Evolutionary conservation across 2,329 filamentous ascomycete species (phyloP), one percentile per base, ranked within the genome.

Genomic region (Graphilbum fragrans): DNA sequence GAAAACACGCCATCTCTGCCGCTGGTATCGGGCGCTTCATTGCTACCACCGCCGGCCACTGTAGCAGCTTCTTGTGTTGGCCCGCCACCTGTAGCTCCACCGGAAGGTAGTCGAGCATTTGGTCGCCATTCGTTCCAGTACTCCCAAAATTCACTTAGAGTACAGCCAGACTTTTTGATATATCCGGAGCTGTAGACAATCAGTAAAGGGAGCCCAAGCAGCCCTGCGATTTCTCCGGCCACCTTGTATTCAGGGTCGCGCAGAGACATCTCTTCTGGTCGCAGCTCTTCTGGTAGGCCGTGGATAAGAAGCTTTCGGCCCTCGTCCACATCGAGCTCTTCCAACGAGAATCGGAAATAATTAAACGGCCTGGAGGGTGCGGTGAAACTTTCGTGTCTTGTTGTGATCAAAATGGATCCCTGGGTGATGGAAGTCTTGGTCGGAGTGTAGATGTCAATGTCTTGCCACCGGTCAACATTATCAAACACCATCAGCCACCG

Each of bases 401-500:
- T 49, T 2, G 43, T 49, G 11, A 49, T 44, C 19, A 49, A 18
- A 14, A 47, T 43, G 17, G 45, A 47, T 3, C 47, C 47, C 11
- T 47, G 41, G 11, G 45, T 47, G 2, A 39, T 41, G 18, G 43
- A 42, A 12, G 45, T 45, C 27, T 49, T 49, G 29, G 21, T 43
- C 1, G 47, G 47, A n/a, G 39, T 44, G 23, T 49, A 49, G 4
- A 27, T 18, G 36, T 45, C 45, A 35, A 49, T 45, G 33, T 49
- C 45, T 5, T 47, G 43, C 47, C 47, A 49, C 11, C 33, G 25
- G 16, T 49, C 43, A 6, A 49, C 47, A 17, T 47, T 49, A 36
- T 49, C 47, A 23, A 49, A 41, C 4, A 49, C 43, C 45, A 49
- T 47, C 21, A 49, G 39, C 47, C 47, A 49, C n/a, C 47, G 45